phyloP scores from a whole-genome alignment of 2,329 filamentous ascomycete species.

The Fusarium chlamydosporum region DNA sequence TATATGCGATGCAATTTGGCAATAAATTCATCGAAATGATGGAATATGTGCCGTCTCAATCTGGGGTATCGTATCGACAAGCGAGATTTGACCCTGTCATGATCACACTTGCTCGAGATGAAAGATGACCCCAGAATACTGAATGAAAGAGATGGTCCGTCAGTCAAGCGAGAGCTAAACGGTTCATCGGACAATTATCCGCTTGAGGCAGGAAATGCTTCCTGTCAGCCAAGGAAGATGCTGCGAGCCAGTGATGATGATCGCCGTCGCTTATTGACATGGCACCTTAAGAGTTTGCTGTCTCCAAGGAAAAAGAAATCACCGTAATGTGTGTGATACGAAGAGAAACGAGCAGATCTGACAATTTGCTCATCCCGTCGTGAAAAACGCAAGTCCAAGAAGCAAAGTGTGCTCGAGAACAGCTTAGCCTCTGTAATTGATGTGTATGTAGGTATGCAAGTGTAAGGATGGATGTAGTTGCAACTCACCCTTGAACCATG shows the following conservation, averaged over 20 bases:
- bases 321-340: conserved; percentile 5
- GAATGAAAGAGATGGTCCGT: conserved; percentile 8
- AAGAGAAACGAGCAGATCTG: not conserved
- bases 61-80: conserved; percentile 30
- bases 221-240: conserved; percentile 14
- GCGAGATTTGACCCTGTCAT: conserved; percentile 33
- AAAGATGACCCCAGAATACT: conserved; percentile 8
- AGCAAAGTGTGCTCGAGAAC: conserved; percentile 25
- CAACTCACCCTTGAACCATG: conserved; percentile 38
- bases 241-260: conserved; percentile 26
- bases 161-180: conserved; percentile 11
- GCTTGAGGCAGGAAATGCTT: conserved; percentile 33
- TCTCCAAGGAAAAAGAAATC: conserved; percentile 18
- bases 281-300: conserved; percentile 17
- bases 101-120: not conserved
- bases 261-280: conserved; percentile 30
- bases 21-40: not conserved
- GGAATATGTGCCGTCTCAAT: not conserved
- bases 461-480: conserved; percentile 29
- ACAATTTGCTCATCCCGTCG: conserved; percentile 6
- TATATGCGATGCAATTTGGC: not conserved
- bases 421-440: conserved; percentile 10
- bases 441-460: not conserved
- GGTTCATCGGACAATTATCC: conserved; percentile 27
- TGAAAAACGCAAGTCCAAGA: conserved; percentile 15